Percentiles rank a stretch among this genome's conserved stretches.
Conservation (phyloP, 2,329 filamentous ascomycete species). For the Cadophora gregata region DNA sequence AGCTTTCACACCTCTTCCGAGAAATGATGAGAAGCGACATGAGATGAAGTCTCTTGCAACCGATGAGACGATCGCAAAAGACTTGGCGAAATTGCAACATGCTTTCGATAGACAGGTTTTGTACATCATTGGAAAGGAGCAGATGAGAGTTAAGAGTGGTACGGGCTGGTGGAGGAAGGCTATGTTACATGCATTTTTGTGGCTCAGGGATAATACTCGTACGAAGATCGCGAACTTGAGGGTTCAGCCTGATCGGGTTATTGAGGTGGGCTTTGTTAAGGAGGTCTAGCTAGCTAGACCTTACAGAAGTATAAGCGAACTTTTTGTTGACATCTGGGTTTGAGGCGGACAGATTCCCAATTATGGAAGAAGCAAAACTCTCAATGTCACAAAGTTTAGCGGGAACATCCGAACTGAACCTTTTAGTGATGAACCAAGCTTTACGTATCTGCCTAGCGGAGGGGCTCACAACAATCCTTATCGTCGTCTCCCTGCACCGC, state of each 20-base stretch:
- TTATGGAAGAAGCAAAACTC: not conserved
- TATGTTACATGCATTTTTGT: slow-evolving; percentile 62
- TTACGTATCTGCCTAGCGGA: not conserved
- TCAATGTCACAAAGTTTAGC: not conserved
- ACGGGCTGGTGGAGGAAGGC: slow-evolving; percentile 51
- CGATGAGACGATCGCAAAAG: slow-evolving; percentile 36
- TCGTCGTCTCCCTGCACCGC: slow-evolving; percentile 40
- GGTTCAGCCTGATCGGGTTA: slow-evolving; percentile 63
- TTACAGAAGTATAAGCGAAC: not conserved
- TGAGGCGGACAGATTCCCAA: not conserved
- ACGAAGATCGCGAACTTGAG: slow-evolving; percentile 68
- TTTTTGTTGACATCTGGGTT: not conserved
- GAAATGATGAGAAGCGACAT: slow-evolving; percentile 18
- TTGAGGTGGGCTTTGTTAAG: slow-evolving; percentile 73
- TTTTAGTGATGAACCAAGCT: not conserved
- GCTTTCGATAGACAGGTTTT: slow-evolving; percentile 56
- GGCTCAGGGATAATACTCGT: slow-evolving; percentile 69
- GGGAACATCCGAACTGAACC: not conserved
- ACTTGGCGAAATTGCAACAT: slow-evolving; percentile 52
- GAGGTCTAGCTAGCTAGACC: slow-evolving; percentile 61
- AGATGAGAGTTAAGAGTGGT: slow-evolving; percentile 55
- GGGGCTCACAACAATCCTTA: slow-evolving; percentile 19
- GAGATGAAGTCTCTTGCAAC: slow-evolving; percentile 19
- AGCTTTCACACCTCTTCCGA: slow-evolving; percentile 20
- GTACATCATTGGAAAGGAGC: slow-evolving; percentile 66